Conservation (phyloP, 1,139 yeast species). For the Geotrichum cucujoidarum region DNA sequence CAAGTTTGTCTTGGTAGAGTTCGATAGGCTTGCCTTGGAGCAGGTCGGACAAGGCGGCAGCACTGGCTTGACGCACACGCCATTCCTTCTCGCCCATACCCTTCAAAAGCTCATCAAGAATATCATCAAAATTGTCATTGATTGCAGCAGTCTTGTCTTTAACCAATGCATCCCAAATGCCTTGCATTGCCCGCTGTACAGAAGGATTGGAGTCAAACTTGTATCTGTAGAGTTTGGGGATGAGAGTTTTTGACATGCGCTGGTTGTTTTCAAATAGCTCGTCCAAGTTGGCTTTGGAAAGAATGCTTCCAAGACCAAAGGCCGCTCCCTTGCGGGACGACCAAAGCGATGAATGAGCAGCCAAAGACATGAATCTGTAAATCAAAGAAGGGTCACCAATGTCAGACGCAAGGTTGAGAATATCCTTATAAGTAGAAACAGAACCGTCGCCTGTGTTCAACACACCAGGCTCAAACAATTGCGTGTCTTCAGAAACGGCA, state of each 20-base stretch:
- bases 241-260: conserved; percentile 52
- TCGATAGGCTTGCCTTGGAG: conserved; percentile 57
- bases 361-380: conserved; percentile 89
- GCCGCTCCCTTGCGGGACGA: conserved; percentile 91
- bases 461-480: conserved; percentile 77
- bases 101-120: conserved; percentile 58
- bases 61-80: conserved; percentile 89
- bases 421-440: conserved; percentile 76
- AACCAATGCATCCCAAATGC: conserved; percentile 77
- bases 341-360: conserved; percentile 87
- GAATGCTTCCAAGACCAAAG: conserved; percentile 80
- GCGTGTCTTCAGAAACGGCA: conserved; percentile 69
- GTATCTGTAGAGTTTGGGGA: conserved; percentile 81
- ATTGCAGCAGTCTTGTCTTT: conserved; percentile 57
- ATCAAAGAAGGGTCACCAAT: conserved; percentile 94
- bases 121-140: conserved; percentile 48
- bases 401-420: conserved; percentile 79
- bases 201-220: conserved; percentile 75
- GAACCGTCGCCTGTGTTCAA: conserved; percentile 80
- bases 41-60: conserved; percentile 67
- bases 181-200: conserved; percentile 79
- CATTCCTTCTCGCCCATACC: conserved; percentile 84
- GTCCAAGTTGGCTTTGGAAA: conserved; percentile 73
- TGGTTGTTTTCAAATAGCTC: conserved; percentile 54
- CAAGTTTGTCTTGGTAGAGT: conserved; percentile 50